A percentile compares a stretch with the other conserved stretches of the same genome.
phyloP scores from a whole-genome alignment of 1,284 basidiomycete species.

The Cystobasidium sp. region DNA sequence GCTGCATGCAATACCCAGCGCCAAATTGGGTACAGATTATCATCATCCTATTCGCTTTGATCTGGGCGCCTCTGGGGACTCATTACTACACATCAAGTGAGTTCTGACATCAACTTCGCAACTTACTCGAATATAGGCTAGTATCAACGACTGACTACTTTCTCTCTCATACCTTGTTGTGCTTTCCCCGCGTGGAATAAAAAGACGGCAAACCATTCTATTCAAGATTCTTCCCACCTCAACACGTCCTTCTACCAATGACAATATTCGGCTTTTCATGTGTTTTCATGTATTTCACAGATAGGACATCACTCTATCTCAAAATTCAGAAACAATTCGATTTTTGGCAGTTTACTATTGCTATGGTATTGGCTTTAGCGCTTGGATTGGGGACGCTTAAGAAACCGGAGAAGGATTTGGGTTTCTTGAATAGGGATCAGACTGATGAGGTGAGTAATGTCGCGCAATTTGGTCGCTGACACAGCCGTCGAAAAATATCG shows the following conservation, averaged over 20 bases:
- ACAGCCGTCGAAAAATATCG: too few relatives aligned
- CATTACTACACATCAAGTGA: conserved; percentile 57
- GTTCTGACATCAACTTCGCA: conserved; percentile 48
- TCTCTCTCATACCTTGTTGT: not conserved
- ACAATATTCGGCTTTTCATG: conserved; percentile 69
- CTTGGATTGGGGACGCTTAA: conserved; percentile 70
- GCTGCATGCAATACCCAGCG: conserved; percentile 75
- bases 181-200: not conserved
- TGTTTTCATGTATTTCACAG: conserved; percentile 72
- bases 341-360: conserved; percentile 67
- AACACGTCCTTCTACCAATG: conserved; percentile 59
- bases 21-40: conserved; percentile 68
- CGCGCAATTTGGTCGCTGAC: not conserved
- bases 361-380: conserved; percentile 64
- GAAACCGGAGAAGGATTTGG: conserved; percentile 72
- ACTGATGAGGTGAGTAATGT: conserved; percentile 69
- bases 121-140: not conserved
- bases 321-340: conserved; percentile 86
- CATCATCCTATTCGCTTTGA: conserved; percentile 63
- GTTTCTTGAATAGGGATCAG: conserved; percentile 85
- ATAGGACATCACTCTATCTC: conserved; percentile 78
- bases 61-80: conserved; percentile 66
- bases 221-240: conserved; percentile 59
- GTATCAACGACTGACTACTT: not conserved
- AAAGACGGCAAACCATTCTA: conserved; percentile 52